Percentiles rank a stretch among this genome's conserved stretches.
Conservation (phyloP, 352 stramenopile species). For the Pythium myriotylum region DNA sequence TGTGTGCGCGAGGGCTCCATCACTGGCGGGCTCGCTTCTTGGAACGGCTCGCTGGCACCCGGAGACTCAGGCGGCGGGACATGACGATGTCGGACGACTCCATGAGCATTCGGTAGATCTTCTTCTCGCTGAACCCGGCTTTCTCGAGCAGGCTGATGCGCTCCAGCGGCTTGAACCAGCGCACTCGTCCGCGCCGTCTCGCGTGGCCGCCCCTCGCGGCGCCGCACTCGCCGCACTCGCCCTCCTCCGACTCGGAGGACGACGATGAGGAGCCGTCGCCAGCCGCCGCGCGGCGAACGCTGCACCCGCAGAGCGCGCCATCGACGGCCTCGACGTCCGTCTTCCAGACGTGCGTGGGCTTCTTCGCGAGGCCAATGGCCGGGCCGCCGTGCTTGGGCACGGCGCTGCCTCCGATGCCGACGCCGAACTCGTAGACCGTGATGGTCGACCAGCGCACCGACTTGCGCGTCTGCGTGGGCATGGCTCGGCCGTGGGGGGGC, state of each 20-base stretch:
- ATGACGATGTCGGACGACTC: constrained; percentile 33
- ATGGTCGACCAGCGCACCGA: constrained; percentile 54
- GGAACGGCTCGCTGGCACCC: not conserved
- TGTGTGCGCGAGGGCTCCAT: not conserved
- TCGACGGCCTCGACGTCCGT: constrained; percentile 36
- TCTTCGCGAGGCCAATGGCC: constrained; percentile 41
- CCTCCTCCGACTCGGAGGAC: constrained; percentile 11
- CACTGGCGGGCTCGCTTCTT: constrained; percentile 6
- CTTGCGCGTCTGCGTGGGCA: constrained; percentile 26
- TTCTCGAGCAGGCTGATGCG: constrained; percentile 31
- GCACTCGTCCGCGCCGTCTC: constrained; percentile 12
- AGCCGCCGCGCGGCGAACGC: not conserved
- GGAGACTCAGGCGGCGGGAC: constrained; percentile 25
- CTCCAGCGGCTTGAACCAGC: constrained; percentile 35
- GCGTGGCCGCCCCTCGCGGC: constrained; percentile 2
- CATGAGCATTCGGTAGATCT: constrained; percentile 36
- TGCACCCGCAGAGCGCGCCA: constrained; percentile 10
- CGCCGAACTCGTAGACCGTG: constrained; percentile 60
- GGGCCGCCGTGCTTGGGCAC: constrained; percentile 50
- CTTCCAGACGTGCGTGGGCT: constrained; percentile 37
- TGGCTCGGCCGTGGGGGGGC: not conserved
- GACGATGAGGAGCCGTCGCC: constrained; percentile 9
- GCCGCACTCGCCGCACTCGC: constrained; percentile 13
- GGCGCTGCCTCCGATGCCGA: constrained; percentile 44
- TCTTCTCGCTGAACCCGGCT: constrained; percentile 35